Evolutionary conservation across 352 stramenopile genomes (phyloP), one percentile per base, ranked within the genome.

Genomic region (Plasmopara muralis): DNA sequence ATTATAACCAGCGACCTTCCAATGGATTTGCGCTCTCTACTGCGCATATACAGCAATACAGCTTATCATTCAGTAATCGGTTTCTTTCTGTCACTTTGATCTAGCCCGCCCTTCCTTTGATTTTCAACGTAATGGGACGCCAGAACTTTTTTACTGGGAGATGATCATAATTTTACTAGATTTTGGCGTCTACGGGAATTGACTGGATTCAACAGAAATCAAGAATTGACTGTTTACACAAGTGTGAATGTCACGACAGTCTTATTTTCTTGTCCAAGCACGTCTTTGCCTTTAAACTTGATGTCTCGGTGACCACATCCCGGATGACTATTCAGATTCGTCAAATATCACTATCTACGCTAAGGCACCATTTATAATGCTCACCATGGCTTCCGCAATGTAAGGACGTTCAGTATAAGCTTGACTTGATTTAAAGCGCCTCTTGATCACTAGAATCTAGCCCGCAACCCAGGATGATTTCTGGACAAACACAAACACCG

Each of bases 401-500:
- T 16, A 13, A 18, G 13, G 2, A 41, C 16, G n/a, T 4, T 15
- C 37, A 41, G 4, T 41, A 18, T 15, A 8, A 41, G 6, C 13
- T 41, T 16, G 16, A 8, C 12, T 41, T 41, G 16, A 41, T 41
- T 41, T 41, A 41, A 2, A 41, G n/a, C 37, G 37, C n/a, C n/a
- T 41, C 8, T 15, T 41, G 6, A 15, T 2, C 37, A 2, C 37
- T 41, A 35, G 6, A 13, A 41, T 18, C 13, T 6, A 18, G 7
- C n/a, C 13, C 37, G 37, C 37, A 51, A 51, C n/a, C 51, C 35
- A 6, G 51, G 51, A 3, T 52, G 25, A 35, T 8, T 57, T 15
- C 3, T 57, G 14, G 43, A 57, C 31, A 43, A 51, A 37, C 51
- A 57, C 41, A 47, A 51, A 6, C 10, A 33, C 0, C 51, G 34